phyloP scores from a whole-genome alignment of 352 stramenopile species.

The Pythium biforme region DNA sequence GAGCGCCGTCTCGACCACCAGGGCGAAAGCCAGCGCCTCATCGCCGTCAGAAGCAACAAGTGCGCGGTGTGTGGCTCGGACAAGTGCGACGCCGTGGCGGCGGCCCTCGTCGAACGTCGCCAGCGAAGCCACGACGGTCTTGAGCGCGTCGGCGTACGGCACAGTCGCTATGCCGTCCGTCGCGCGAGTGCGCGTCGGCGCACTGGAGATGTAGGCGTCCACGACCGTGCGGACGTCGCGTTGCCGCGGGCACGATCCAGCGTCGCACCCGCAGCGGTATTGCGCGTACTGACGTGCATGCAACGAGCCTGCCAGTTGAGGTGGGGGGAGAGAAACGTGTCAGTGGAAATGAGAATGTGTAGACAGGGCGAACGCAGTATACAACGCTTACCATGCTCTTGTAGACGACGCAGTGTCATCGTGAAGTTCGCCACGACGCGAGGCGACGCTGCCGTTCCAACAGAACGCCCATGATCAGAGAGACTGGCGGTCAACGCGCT shows the following conservation, averaged over 20 bases:
- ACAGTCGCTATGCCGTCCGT: not conserved
- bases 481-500: no score
- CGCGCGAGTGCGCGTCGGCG: no score
- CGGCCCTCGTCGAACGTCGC: slow-evolving; percentile 9
- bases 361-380: no score
- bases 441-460: no score
- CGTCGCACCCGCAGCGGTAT: slow-evolving; percentile 9
- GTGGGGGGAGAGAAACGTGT: no score
- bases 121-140: not conserved
- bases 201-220: not conserved
- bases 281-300: slow-evolving; percentile 30
- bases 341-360: no score
- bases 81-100: not conserved
- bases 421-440: no score
- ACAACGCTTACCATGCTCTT: not conserved
- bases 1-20: not conserved
- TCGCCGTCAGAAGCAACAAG: not conserved
- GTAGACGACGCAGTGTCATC: not conserved
- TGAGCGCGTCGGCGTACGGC: not conserved
- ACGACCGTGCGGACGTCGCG: not conserved
- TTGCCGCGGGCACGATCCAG: not conserved
- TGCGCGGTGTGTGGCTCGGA: not conserved
- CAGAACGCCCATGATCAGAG: not conserved
- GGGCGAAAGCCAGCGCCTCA: slow-evolving; percentile 4
- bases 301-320: not conserved